Evolutionary conservation across 2,329 filamentous ascomycete genomes (phyloP).

Genomic region (Epichloe gansuensis): DNA sequence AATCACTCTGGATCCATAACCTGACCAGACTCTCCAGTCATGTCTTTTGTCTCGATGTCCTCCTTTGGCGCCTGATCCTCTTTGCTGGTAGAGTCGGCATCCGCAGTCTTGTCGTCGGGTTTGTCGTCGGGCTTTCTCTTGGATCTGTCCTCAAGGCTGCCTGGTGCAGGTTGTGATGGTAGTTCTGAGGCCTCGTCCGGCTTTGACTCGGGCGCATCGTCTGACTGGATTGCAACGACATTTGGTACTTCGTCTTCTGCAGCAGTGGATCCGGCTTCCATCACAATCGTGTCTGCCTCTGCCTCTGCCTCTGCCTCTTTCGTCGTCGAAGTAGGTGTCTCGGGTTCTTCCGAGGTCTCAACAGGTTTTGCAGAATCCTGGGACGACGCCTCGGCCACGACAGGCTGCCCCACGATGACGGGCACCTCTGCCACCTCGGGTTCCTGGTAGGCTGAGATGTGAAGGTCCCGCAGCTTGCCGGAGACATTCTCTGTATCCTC

Average conservation of each 20-base stretch:
- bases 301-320: not conserved
- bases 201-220: not conserved
- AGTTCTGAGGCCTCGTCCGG: not conserved
- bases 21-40: slow-evolving; percentile 4
- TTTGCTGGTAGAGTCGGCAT: not conserved
- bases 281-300: slow-evolving; percentile 5
- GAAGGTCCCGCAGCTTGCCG: slow-evolving; percentile 32
- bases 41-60: slow-evolving; percentile 3
- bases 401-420: slow-evolving; percentile 27
- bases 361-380: slow-evolving; percentile 4
- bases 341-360: not conserved
- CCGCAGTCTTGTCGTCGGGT: not conserved
- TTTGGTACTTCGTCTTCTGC: not conserved
- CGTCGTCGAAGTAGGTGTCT: not conserved
- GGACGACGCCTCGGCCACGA: slow-evolving; percentile 10
- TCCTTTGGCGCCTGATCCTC: not conserved
- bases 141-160: not conserved
- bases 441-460: slow-evolving; percentile 34
- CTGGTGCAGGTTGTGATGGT: not conserved
- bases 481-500: slow-evolving; percentile 45
- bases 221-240: not conserved
- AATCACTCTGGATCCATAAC: slow-evolving; percentile 4
- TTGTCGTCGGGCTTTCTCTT: not conserved
- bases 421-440: slow-evolving; percentile 27
- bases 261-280: not conserved